Evolutionary conservation across 202 grass and related monocot genomes (phyloP).

Genomic region (Brachypodium distachyon): DNA sequence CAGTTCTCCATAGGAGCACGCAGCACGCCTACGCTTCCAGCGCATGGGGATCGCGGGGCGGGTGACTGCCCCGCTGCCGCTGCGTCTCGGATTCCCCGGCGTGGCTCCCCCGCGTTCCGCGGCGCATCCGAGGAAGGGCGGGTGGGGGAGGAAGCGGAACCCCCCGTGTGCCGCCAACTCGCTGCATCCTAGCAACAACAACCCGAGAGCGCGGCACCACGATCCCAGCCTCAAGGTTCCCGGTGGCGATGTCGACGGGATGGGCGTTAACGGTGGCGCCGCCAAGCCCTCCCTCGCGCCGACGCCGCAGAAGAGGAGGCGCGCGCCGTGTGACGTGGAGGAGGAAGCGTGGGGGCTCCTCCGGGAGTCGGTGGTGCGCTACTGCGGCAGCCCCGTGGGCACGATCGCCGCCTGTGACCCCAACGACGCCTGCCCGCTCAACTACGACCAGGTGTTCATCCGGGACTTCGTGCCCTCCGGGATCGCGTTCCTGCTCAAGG

Average conservation of each 20-base stretch:
- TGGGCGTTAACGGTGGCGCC: constrained; percentile 5
- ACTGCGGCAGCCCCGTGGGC: constrained; percentile 76
- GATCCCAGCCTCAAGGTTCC: background rate
- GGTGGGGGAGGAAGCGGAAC: background rate
- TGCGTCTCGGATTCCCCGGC: background rate
- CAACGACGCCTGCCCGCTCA: constrained; percentile 52
- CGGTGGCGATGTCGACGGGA: background rate
- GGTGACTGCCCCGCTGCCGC: background rate
- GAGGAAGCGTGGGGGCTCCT: constrained; percentile 67
- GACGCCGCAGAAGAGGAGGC: background rate
- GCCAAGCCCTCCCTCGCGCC: background rate
- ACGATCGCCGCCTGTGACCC: constrained; percentile 87
- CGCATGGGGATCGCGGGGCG: constrained; percentile 3
- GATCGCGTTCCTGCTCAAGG: constrained; percentile 78
- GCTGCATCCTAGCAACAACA: background rate
- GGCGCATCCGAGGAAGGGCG: background rate
- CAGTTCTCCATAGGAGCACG: no score
- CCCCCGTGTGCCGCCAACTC: constrained; percentile 5
- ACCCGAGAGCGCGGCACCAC: background rate
- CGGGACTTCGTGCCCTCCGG: constrained; percentile 85
- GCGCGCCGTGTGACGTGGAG: constrained; percentile 30
- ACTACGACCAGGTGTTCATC: constrained; percentile 93
- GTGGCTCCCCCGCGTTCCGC: background rate
- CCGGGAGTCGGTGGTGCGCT: constrained; percentile 48
- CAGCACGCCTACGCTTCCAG: background rate